Percentiles rank a stretch among this genome's conserved stretches.
Conservation (phyloP, 495 filamentous ascomycete genomes). For the Xylona heveae region DNA sequence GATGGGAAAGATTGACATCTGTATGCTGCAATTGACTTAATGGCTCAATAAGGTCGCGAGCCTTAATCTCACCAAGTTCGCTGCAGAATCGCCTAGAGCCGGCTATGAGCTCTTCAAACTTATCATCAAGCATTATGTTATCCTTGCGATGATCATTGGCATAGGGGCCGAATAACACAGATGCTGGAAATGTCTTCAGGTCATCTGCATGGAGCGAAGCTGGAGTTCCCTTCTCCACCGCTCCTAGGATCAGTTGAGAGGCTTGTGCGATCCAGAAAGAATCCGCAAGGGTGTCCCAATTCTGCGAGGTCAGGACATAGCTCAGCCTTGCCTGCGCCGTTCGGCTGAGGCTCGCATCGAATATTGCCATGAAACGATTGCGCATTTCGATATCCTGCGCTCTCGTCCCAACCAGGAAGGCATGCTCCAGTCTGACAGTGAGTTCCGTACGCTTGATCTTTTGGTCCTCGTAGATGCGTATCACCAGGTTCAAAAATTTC, state of each 20-base stretch:
- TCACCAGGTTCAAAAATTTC: constrained; percentile 87
- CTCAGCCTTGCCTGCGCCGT: constrained; percentile 66
- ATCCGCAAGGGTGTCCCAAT: constrained; percentile 88
- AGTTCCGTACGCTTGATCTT: constrained; percentile 89
- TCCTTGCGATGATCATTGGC: constrained; percentile 50
- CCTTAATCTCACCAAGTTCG: constrained; percentile 64
- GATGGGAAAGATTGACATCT: constrained; percentile 53
- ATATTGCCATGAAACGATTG: constrained; percentile 85
- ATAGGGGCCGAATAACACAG: constrained; percentile 45
- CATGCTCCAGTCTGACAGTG: constrained; percentile 89
- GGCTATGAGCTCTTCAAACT: constrained; percentile 58
- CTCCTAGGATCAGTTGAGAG: constrained; percentile 73
- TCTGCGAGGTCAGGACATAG: constrained; percentile 81
- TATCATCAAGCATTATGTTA: constrained; percentile 55
- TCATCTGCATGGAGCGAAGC: constrained; percentile 65
- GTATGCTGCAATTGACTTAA: constrained; percentile 89
- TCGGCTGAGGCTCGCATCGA: constrained; percentile 75
- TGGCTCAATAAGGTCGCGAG: constrained; percentile 74
- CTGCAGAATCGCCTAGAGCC: constrained; percentile 60
- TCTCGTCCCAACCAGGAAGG: constrained; percentile 86
- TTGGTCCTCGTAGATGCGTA: constrained; percentile 90
- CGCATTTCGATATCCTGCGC: constrained; percentile 94
- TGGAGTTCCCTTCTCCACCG: constrained; percentile 60
- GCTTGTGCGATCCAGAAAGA: constrained; percentile 95
- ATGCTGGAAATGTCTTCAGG: constrained; percentile 50